A percentile compares a stretch with the other conserved stretches of the same genome.
Conservation (phyloP, 2,329 filamentous ascomycete genomes). For the Sporothrix phasma region DNA sequence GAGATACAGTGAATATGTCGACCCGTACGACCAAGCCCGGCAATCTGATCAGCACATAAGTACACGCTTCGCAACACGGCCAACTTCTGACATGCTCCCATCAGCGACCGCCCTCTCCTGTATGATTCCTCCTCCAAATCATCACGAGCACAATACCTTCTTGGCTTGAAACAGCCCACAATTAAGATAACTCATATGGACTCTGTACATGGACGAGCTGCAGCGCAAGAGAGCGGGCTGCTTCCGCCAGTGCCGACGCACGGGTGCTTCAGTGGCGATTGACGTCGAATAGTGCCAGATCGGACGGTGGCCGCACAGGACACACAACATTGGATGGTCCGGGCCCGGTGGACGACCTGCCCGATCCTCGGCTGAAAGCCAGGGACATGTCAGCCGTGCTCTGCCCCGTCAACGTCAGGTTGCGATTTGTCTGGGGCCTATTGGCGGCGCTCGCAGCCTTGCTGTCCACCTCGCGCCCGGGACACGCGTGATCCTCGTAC, state of each 20-base stretch:
- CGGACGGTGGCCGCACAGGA: not conserved
- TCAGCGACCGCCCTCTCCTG: too few species aligned
- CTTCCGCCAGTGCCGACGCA: not conserved
- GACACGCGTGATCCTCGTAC: too few species aligned
- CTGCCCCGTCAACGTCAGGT: not conserved
- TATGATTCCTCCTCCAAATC: too few species aligned
- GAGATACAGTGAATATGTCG: too few species aligned
- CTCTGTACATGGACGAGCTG: not conserved
- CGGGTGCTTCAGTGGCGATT: not conserved
- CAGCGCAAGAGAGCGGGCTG: not conserved
- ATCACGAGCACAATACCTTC: too few species aligned
- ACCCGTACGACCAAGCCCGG: too few species aligned
- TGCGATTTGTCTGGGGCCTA: too few species aligned
- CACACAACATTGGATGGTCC: not conserved
- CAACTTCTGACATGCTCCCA: too few species aligned
- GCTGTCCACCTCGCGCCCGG: not conserved
- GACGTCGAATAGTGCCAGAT: not conserved
- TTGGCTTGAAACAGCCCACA: too few species aligned
- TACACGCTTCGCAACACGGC: too few species aligned
- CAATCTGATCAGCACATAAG: too few species aligned
- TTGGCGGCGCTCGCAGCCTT: not conserved
- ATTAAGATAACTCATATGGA: too few species aligned
- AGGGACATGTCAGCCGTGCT: not conserved
- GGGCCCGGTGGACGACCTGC: not conserved
- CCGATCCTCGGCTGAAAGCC: not conserved